phyloP scores from a whole-genome alignment of 139 green algal genomes.

The Coelastrella sp. region DNA sequence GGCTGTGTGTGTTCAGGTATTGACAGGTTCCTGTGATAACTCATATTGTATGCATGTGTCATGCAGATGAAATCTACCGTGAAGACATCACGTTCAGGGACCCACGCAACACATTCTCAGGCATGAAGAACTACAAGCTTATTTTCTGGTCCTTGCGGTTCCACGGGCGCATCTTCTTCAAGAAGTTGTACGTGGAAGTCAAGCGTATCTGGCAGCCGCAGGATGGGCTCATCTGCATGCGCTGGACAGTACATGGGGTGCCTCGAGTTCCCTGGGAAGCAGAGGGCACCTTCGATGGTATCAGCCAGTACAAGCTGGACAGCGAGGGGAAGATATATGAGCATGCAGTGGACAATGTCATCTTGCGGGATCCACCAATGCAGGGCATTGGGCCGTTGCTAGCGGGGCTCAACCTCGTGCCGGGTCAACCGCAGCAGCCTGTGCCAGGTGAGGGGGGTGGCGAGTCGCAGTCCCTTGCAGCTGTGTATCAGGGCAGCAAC shows the following conservation, averaged over 20 bases:
- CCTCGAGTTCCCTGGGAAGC: constrained; percentile 91
- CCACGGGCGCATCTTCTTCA: constrained; percentile 93
- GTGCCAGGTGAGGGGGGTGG: constrained; percentile 34
- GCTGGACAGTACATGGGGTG: constrained; percentile 90
- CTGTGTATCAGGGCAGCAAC: too few relatives aligned
- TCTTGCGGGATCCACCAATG: constrained; percentile 79
- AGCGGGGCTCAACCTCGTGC: constrained; percentile 67
- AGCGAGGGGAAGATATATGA: constrained; percentile 86
- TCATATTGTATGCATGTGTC: background rate
- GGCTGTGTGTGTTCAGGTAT: too few relatives aligned
- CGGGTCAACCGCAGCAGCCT: constrained; percentile 50
- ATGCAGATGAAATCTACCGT: constrained; percentile 80
- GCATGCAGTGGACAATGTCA: constrained; percentile 87
- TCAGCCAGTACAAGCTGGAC: constrained; percentile 95
- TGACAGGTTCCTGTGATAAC: too few relatives aligned
- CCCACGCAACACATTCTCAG: constrained; percentile 84
- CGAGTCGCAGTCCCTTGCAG: too few relatives aligned
- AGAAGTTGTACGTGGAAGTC: constrained; percentile 86
- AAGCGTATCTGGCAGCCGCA: constrained; percentile 94
- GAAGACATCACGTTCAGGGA: constrained; percentile 95
- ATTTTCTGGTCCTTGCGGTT: constrained; percentile 96
- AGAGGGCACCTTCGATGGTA: constrained; percentile 92
- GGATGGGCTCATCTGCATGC: constrained; percentile 85
- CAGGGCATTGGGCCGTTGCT: constrained; percentile 59
- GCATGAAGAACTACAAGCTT: constrained; percentile 91